These are phyloP conservation scores for Lasiodiplodia gonubiensis DNA, from an alignment of 2,329 filamentous ascomycete genomes.

Conservation along the genomic window DNA sequence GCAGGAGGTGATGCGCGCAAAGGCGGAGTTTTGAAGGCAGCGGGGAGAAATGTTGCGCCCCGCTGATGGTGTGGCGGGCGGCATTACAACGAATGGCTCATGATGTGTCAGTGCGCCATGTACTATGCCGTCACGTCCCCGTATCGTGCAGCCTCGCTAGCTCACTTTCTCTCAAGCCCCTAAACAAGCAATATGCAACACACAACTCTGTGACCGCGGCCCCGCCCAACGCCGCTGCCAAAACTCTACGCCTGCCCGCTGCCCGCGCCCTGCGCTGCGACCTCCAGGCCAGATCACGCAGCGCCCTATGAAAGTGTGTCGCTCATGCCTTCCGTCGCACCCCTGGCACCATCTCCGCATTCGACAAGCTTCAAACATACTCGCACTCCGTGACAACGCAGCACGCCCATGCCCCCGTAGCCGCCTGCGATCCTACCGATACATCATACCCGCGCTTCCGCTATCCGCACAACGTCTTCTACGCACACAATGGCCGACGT, in stretches of 20 bases:
- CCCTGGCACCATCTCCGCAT: conserved; percentile 20
- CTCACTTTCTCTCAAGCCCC: conserved; percentile 11
- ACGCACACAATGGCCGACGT: conserved; percentile 38
- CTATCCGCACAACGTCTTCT: neutral
- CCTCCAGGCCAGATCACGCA: neutral
- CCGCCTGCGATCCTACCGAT: neutral
- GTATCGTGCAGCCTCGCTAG: neutral
- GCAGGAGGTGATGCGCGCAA: neutral
- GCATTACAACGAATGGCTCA: conserved; percentile 4
- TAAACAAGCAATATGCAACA: conserved; percentile 3
- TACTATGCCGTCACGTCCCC: conserved; percentile 18
- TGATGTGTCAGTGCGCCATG: conserved; percentile 5
- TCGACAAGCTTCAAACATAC: conserved; percentile 17
- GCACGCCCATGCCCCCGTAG: conserved; percentile 20
- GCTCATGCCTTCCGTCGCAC: conserved; percentile 24
- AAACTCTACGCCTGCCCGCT: neutral
- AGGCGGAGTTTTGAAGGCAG: neutral
- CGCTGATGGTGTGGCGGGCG: conserved; percentile 10
- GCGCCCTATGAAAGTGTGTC: conserved; percentile 1
- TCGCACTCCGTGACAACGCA: conserved; percentile 20
- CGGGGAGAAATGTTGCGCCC: conserved; percentile 1
- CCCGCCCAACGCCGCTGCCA: conserved; percentile 4
- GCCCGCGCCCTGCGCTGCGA: neutral
- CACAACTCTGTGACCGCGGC: neutral
- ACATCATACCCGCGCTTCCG: conserved; percentile 7